Evolutionary conservation across 495 filamentous ascomycete genomes (phyloP), one percentile per base, ranked within the genome.

Genomic region (Daldinia bambusicola): DNA sequence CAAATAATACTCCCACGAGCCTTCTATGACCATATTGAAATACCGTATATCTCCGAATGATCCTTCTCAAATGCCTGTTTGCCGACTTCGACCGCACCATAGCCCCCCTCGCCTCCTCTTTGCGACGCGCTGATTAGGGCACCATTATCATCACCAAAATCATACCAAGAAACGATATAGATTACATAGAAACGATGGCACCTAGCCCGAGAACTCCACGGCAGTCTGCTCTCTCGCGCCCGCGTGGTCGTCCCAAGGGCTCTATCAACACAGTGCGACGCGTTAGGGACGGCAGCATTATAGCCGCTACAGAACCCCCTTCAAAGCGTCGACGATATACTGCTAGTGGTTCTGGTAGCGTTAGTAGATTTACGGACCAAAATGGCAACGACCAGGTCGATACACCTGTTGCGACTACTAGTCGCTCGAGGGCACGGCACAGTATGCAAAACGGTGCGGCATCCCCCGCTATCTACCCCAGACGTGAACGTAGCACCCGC

Each of bases 341-440:
- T 36, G 91, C 93, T 45, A 91, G 91, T 63, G 92, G 92, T 30
- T 89, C 91, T 37, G 91, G 91, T n/a, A 92, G 92, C 62, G 90
- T 91, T 62, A 91, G 91, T 26, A 83, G 93, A 67, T 94, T 92
- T 71, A 82, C 92, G 32, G 91, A 94, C 51, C 83, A 86, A 18
- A 85, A 89, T 61, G 84, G 86, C 61, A 80, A 81, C 67, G 85
- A 89, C 37, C 80, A 81, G 36, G 84, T 84, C 9, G 82, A 77
- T 51, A 66, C 74, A 34, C 52, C 72, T 14, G 60, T 78, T 12
- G 75, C 77, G 31, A 81, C 79, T 18, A 74, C 67, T 9, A 26
- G 79, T 34, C 78, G 82, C 51, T 70, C 80, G 16, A 76, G 82
- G 45, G 68, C 73, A 26, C 70, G 80, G 55, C 72, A 74, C 65